Evolutionary conservation across 2,329 filamentous ascomycete species (phyloP).

Genomic region (Truncatella angustata): DNA sequence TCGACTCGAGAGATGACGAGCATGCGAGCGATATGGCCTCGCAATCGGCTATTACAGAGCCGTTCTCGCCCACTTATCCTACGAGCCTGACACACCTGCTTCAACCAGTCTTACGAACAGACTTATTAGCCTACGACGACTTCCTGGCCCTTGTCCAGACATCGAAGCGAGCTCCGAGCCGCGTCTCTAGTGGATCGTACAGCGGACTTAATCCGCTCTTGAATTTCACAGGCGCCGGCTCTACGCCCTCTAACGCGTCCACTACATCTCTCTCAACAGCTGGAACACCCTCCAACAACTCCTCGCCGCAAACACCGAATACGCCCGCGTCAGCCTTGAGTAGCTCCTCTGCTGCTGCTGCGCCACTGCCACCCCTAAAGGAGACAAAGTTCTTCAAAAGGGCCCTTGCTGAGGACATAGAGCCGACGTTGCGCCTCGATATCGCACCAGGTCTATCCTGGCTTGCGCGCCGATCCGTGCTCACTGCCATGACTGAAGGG

Average conservation of each 20-base stretch:
- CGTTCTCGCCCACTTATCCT: slow-evolving; percentile 53
- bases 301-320: slow-evolving; percentile 57
- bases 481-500: slow-evolving; percentile 81
- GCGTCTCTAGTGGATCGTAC: slow-evolving; percentile 71
- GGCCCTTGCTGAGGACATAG: slow-evolving; percentile 83
- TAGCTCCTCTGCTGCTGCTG: slow-evolving; percentile 41
- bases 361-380: slow-evolving; percentile 64
- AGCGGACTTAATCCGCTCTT: slow-evolving; percentile 59
- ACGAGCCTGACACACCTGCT: slow-evolving; percentile 80
- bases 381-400: slow-evolving; percentile 96
- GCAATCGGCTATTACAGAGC: slow-evolving; percentile 39
- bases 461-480: slow-evolving; percentile 82
- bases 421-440: slow-evolving; percentile 88
- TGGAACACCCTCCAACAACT: slow-evolving; percentile 42
- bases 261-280: slow-evolving; percentile 55
- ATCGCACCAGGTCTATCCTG: slow-evolving; percentile 88
- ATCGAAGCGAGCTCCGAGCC: slow-evolving; percentile 59
- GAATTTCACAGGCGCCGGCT: slow-evolving; percentile 45
- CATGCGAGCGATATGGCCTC: slow-evolving; percentile 33
- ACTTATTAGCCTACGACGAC: slow-evolving; percentile 79
- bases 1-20: slow-evolving; percentile 55
- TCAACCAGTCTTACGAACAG: slow-evolving; percentile 77
- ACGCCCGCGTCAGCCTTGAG: slow-evolving; percentile 50
- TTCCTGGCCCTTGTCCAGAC: slow-evolving; percentile 75
- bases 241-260: slow-evolving; percentile 56